Evolutionary conservation across 2,329 filamentous ascomycete genomes (phyloP).

Genomic region (Penicillium sp.): DNA sequence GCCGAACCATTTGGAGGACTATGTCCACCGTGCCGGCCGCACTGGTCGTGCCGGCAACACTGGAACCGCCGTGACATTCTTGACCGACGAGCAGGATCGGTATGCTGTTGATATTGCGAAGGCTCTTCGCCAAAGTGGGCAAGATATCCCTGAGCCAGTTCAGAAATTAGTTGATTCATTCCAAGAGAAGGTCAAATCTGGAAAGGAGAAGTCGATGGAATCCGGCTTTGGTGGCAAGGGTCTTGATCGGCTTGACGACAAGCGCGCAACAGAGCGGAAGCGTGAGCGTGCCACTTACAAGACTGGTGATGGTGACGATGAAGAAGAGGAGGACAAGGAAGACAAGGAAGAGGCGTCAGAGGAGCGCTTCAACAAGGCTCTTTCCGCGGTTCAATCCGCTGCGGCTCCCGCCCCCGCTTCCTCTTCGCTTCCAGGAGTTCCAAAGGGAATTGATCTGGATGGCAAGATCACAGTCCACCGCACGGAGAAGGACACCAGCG

Average conservation of each 20-base stretch:
- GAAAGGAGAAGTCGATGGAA: constrained; percentile 80
- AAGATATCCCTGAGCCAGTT: constrained; percentile 72
- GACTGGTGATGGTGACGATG: constrained; percentile 80
- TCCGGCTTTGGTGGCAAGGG: constrained; percentile 95
- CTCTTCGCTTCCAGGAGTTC: constrained; percentile 45
- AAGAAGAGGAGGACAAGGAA: constrained; percentile 71
- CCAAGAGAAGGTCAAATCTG: constrained; percentile 86
- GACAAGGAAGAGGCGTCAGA: constrained; percentile 57
- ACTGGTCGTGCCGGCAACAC: constrained; percentile 94
- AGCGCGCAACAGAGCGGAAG: constrained; percentile 82
- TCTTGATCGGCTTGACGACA: constrained; percentile 85
- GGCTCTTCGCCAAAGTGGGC: constrained; percentile 87
- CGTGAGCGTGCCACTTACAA: constrained; percentile 88
- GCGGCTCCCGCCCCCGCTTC: constrained; percentile 46
- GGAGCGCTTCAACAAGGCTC: constrained; percentile 59
- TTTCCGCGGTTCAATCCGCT: constrained; percentile 65
- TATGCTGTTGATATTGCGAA: constrained; percentile 87
- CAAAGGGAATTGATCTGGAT: constrained; percentile 62
- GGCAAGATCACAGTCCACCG: constrained; percentile 73
- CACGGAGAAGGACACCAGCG: constrained; percentile 59
- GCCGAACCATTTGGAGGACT: constrained; percentile 93
- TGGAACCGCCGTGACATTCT: constrained; percentile 90
- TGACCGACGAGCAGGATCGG: constrained; percentile 88
- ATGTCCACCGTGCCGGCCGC: constrained; percentile 90
- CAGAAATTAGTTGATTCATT: constrained; percentile 67